Conservation (phyloP, 495 filamentous ascomycete genomes). For the Neurospora intermedia region DNA sequence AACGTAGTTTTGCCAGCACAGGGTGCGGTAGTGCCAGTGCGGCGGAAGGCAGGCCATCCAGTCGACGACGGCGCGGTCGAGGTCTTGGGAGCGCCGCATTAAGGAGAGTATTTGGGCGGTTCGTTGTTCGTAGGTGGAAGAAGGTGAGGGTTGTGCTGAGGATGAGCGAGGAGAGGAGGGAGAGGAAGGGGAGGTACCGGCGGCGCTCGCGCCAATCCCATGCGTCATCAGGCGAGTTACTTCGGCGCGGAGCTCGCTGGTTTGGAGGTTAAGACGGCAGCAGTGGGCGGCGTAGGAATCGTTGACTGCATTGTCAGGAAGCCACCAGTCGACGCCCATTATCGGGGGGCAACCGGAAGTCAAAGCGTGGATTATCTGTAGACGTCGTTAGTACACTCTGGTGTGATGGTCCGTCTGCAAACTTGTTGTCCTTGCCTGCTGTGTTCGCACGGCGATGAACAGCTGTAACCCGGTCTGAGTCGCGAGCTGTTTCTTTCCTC, state of each 20-base stretch:
- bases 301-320: conserved; percentile 28
- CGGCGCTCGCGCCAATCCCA: conserved; percentile 16
- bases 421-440: conserved; percentile 31
- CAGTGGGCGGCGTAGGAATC: conserved; percentile 29
- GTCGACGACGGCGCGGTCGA: conserved; percentile 31
- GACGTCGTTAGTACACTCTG: neutral
- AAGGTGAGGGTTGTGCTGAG: neutral
- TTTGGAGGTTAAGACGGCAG: conserved; percentile 33
- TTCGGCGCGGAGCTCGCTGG: conserved; percentile 37
- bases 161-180: neutral
- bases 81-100: conserved; percentile 29
- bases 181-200: conserved; percentile 17
- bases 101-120: conserved; percentile 26
- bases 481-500: conserved; percentile 40
- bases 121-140: neutral
- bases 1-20: conserved; percentile 35
- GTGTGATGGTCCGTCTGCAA: neutral
- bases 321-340: conserved; percentile 45
- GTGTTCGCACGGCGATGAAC: conserved; percentile 41
- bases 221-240: conserved; percentile 28
- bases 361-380: conserved; percentile 36
- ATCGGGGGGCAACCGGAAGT: conserved; percentile 31
- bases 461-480: conserved; percentile 36
- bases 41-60: conserved; percentile 34
- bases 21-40: conserved; percentile 30